Evolutionary conservation across 495 filamentous ascomycete genomes (phyloP).

Genomic region (Penicillium bovifimosum): DNA sequence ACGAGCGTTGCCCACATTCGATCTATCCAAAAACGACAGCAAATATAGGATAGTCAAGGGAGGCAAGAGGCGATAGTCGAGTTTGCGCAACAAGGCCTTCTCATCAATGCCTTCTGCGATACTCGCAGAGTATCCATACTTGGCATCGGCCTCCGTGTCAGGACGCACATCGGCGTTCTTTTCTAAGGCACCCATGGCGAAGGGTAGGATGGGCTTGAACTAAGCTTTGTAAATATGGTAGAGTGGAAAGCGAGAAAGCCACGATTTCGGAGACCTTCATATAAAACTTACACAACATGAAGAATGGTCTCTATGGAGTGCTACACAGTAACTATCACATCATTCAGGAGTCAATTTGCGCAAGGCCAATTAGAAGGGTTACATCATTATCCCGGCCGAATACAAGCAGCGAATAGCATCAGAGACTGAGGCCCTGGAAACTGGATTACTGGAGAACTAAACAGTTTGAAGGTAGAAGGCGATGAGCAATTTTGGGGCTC

Average conservation of each 20-base stretch:
- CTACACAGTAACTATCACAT: no score
- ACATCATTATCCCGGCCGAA: background rate
- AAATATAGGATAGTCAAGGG: slow-evolving; percentile 65
- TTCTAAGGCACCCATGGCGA: slow-evolving; percentile 1
- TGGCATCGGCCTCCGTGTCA: background rate
- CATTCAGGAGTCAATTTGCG: no score
- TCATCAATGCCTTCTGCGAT: slow-evolving; percentile 47
- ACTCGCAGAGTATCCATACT: slow-evolving; percentile 5
- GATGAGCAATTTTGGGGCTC: slow-evolving; percentile 9
- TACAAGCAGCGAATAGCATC: background rate
- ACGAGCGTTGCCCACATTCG: slow-evolving; percentile 59
- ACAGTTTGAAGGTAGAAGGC: background rate
- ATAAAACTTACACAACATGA: no score
- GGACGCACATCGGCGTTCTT: background rate
- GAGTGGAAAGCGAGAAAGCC: no score
- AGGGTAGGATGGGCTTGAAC: background rate
- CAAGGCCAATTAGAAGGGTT: no score
- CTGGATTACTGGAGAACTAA: background rate
- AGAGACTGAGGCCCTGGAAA: background rate
- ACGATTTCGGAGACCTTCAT: no score
- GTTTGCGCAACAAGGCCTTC: slow-evolving; percentile 56
- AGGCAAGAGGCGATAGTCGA: slow-evolving; percentile 61
- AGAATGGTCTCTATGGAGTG: no score
- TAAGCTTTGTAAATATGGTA: background rate
- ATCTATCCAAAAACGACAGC: slow-evolving; percentile 68